Evolutionary conservation across 805 yeast genomes (phyloP), one percentile per base, ranked within the genome.

Genomic region (Scheffersomyces coipomensis): DNA sequence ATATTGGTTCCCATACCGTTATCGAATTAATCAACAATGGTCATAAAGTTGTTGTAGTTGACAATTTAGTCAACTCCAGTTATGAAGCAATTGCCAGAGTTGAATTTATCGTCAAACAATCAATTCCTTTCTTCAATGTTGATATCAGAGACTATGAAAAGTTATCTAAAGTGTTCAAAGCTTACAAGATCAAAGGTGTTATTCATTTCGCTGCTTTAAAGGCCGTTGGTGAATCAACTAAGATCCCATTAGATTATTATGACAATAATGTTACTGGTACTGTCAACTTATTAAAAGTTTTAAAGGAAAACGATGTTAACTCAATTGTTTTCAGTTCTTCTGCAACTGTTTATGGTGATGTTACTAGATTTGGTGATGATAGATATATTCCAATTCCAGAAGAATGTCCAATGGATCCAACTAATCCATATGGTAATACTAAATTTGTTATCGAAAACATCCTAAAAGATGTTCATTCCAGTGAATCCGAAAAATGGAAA

Each of bases 331-430:
- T 86, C 60, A 78, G 86, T 27, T 83, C 90, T 2, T 80, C 88
- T 21, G 93, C 93, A 9, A 85, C 93, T 10, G 91, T 86, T 4
- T 85, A 87, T 52, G 95, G 93, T 11, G 91, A 83, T 56, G 90
- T 83, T 22, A 79, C 87, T 8, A 68, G 88, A 33, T 83, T 82
- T 54, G 77, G 76, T 37, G 71, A 81, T 52, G 81, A 81, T 81
- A 80, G 83, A 39, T 36, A 36, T 18, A 44, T 44, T 24, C 91
- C 91, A 22, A 84, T 85, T 38, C 90, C 90, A 11, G 93, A 85
- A 52, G 75, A 73, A 42, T 83, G 88, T 58, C 89, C 89, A 16
- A 74, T 77, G 34, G 86, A 76, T 38, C 86, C 93, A 24, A 78
- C 86, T 4, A 80, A 82, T 42, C 91, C 95, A 2, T 86, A 86